Evolutionary conservation across 331 rosid species (phyloP), one percentile per base, ranked within the genome.

Genomic region (Prunus yedoensis): DNA sequence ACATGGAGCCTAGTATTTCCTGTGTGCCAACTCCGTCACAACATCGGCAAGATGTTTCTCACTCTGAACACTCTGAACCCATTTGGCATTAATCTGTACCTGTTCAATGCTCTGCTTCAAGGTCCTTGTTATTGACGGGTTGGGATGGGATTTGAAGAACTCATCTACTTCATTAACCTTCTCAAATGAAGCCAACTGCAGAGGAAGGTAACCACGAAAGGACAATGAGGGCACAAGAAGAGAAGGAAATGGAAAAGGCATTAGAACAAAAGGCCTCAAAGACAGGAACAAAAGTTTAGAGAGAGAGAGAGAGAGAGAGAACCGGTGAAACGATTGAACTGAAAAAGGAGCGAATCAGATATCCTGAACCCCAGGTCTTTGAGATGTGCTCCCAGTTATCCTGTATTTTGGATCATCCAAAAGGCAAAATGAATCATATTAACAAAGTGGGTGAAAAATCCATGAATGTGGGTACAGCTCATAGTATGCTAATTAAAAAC

Each of bases 101-200:
- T 85, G 81, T 87, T 90, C 97, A 49, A 88, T 81, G 80, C 97
- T 94, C 88, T 94, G 99, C 88, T 83, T 92, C 79, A 92, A 60
- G 15, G 96, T 94, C 87, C 99, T 90, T 23, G 86, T 86, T 35
- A 92, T 85, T 9, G 88, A 46, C 1, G 91, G 83, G 77, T 45
- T 83, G 5, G 75, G 60, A 58, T 81, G 93, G 76, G 11, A 84
- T 27, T 81, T 86, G 70, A 91, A 94, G 88, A 90, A 94, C 79
- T 88, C 96, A 79, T 91, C 95, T 10, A 83, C 81, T 78, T 91
- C 97, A 75, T 86, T 84, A 2, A 85, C 91, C 87, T 91, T 91
- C 83, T 94, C 98, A 47, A 74, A 41, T 10, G 97, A 89, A 41
- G 99, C 83, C 83, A 94, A 92, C 97, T 94, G 93, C 79, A 20